These are phyloP conservation scores for Rhamnella rubrinervis DNA, from an alignment of 331 rosid species.

Conservation along the genomic window DNA sequence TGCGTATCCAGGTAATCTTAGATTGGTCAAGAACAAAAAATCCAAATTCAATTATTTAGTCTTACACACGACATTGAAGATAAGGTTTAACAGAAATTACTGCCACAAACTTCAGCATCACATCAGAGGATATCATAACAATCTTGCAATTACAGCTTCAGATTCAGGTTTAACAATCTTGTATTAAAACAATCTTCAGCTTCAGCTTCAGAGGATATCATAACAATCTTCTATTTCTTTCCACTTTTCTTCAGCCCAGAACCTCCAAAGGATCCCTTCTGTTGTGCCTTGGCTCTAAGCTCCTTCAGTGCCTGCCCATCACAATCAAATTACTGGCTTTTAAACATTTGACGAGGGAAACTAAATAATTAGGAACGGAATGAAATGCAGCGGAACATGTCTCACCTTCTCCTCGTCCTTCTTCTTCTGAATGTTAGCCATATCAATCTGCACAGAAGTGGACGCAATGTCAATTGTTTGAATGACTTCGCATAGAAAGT, in stretches of 20 bases:
- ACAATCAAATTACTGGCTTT: constrained; percentile 1
- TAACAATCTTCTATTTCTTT: constrained; percentile 58
- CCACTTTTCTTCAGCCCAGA: constrained; percentile 97
- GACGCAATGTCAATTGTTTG: background rate
- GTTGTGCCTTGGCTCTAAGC: constrained; percentile 79
- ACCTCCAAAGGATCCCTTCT: constrained; percentile 83
- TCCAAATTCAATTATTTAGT: constrained; percentile 24
- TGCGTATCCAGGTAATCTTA: background rate
- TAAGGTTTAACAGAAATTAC: constrained; percentile 21
- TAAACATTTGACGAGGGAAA: background rate
- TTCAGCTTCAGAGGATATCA: constrained; percentile 12
- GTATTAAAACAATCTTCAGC: constrained; percentile 20
- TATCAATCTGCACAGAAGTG: constrained; percentile 49
- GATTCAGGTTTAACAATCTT: too few relatives aligned
- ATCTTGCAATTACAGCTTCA: constrained; percentile 24
- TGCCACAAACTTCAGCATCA: constrained; percentile 18
- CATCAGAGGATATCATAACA: constrained; percentile 13
- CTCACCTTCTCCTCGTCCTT: constrained; percentile 93
- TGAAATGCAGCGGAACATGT: background rate
- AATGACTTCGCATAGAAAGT: background rate
- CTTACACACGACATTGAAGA: constrained; percentile 19
- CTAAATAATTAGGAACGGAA: background rate
- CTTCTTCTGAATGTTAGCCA: constrained; percentile 92
- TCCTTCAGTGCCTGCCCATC: constrained; percentile 72
- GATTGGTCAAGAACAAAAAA: constrained; percentile 15